Evolutionary conservation across 345 rosid genomes (phyloP), one percentile per base, ranked within the genome.

Genomic region (Eucalyptus sideroxylon): DNA sequence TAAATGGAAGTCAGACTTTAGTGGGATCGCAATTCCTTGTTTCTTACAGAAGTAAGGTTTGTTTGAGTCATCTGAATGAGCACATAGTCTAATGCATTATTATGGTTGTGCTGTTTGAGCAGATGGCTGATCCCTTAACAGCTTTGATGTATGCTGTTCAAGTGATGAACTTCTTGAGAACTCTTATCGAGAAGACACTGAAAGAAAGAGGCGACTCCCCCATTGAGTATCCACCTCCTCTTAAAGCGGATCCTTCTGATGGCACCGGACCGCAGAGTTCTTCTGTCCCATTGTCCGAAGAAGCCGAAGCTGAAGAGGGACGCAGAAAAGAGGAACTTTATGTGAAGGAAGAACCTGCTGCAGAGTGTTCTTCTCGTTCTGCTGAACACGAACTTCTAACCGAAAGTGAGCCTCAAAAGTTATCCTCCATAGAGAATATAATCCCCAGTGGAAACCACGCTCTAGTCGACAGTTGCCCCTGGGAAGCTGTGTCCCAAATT

Each of bases 71-170:
- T 77, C 83, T 37, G 42, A 19, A 23, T 31, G 55, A 45, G 49
- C n/a, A 30, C 45, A 83, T 23, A 85, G 87, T 40, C 91, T 77
- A 90, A 44, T 47, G 23, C 83, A 11, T 40, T 77, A 77, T 77
- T 40, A 21, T 44, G 10, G 37, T 80, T 13, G 24, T 87, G 86
- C 59, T 91, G 89, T 87, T 86, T 83, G 82, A 90, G 94, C 96
- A 98, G 99, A 96, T 98, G 99, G 93, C 96, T 34, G 99, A 98
- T 94, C 99, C 99, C 44, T 92, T 98, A 90, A 98, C 99, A 8
- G 99, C 99, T 86, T 90, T 98, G 89, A 96, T 98, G 99, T 95
- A 96, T 89, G 99, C 98, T 8, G 99, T 98, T 89, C 98, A 96
- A 94, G 98, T 96, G 89, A 98, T 97, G 99, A 98, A 98, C 91